Evolutionary conservation across 2,329 filamentous ascomycete species (phyloP).

Genomic region (Cryphonectria naterciae): DNA sequence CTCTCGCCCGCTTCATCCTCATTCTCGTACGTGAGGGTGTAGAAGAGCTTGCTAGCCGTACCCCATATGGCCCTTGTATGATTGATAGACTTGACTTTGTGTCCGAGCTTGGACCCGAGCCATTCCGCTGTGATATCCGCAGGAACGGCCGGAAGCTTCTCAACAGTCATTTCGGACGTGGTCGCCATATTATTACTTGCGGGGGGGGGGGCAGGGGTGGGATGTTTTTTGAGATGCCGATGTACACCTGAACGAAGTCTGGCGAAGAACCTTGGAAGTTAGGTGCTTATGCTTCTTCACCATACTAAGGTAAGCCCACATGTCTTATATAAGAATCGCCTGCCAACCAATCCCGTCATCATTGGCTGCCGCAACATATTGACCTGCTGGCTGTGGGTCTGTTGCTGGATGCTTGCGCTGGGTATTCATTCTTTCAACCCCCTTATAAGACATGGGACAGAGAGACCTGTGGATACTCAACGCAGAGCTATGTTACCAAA

Average conservation of each 20-base stretch:
- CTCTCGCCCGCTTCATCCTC: constrained; percentile 27
- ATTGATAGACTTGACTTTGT: constrained; percentile 34
- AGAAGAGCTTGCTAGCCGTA: constrained; percentile 38
- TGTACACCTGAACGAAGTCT: not conserved
- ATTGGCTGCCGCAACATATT: not conserved
- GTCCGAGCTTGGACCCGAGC: constrained; percentile 36
- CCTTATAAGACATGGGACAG: not conserved
- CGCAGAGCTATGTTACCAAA: not conserved
- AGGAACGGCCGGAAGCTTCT: constrained; percentile 34
- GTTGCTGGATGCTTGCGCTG: not conserved
- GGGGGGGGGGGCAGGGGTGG: not conserved
- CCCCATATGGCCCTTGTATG: constrained; percentile 34
- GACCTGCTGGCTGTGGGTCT: not conserved
- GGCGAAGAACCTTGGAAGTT: not conserved
- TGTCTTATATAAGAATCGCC: not conserved
- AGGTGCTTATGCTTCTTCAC: not conserved
- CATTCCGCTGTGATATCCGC: constrained; percentile 35
- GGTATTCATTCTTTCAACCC: not conserved
- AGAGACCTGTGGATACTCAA: not conserved
- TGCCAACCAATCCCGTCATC: not conserved
- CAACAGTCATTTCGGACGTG: not conserved
- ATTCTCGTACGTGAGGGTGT: constrained; percentile 37
- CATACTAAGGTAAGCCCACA: not conserved
- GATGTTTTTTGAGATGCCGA: not conserved
- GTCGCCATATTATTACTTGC: not conserved